Base-by-base conservation (phyloP, 2,329 filamentous ascomycete species). In the Neonectria sp. region DNA sequence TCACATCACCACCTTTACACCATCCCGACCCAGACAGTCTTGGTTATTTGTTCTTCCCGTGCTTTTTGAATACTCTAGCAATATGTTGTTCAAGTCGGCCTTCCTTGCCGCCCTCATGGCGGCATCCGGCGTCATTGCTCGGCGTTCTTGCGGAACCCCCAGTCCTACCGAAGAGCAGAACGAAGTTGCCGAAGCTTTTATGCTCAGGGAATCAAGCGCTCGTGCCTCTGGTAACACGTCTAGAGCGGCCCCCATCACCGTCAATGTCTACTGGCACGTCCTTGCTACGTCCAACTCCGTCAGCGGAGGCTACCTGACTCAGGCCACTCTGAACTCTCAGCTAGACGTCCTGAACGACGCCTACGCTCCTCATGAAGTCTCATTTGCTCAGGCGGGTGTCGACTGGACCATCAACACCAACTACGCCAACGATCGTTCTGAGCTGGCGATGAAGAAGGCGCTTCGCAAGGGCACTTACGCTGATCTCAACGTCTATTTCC, bases 401-500 rank as follows among this genome's bases (percentile, higher is more conserved):
- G 81, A 82, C 62, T 83, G 79, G 68, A 86, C 85, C 40, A 76
- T 86, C 72, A 87, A 88, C 79, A 45, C 76, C 24, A 76, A 77
- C 72, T 88, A 85, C 84, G 83, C 84, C 33, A 70, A 65, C 15
- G 84, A 83, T 27, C 76, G 77, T 2, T 68, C 72, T n/a, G 81
- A 85, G 65, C 59, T 78, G 58, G 76, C 70, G 3, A 86, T 86
- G 84, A 86, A 86, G 80, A 73, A 65, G 45, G 73, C 79, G 29
- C 83, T 86, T 11, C 83, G 82, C 66, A 79, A 83, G 76, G 85
- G 85, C 53, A 78, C 79, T 64, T 86, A 86, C 76, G 68, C 66
- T 27, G 75, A 75, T n/a, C 77, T 81, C 7, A 81, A 77, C 71
- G 72, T 84, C 45, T 81, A 83, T 64, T 79, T 80, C 51, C 29